These are phyloP conservation scores for Borovskyia barvae DNA, from an alignment of 208 protist genomes.

Conservation along the genomic window DNA sequence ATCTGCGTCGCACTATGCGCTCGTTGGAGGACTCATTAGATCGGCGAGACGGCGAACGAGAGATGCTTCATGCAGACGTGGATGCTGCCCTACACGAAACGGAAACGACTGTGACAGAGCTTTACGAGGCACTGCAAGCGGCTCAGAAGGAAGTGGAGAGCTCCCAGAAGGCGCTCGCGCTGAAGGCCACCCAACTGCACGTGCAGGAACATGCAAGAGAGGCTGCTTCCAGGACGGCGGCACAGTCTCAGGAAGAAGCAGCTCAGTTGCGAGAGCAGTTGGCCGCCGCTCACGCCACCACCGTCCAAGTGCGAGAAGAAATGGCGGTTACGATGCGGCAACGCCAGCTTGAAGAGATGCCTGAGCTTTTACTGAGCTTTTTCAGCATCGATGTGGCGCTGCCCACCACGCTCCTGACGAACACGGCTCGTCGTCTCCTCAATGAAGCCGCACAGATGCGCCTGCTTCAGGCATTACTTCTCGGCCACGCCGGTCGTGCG, in stretches of 20 bases:
- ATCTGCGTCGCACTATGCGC: conserved; percentile 24
- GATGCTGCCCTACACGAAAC: conserved; percentile 55
- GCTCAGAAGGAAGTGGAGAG: conserved; percentile 19
- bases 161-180: conserved; percentile 14
- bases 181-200: conserved; percentile 14
- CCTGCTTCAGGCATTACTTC: conserved; percentile 19
- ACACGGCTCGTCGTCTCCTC: background rate
- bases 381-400: conserved; percentile 11
- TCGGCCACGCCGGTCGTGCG: conserved; percentile 16
- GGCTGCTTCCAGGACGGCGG: conserved; percentile 11
- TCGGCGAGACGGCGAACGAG: conserved; percentile 32
- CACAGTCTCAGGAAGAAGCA: conserved; percentile 36
- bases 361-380: conserved; percentile 1
- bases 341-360: conserved; percentile 6
- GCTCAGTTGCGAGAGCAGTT: conserved; percentile 20
- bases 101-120: conserved; percentile 45
- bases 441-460: conserved; percentile 10
- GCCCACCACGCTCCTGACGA: background rate
- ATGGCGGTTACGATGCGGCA: background rate
- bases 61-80: conserved; percentile 31
- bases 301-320: conserved; percentile 1
- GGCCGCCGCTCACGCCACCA: background rate
- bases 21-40: conserved; percentile 42
- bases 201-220: conserved; percentile 18
- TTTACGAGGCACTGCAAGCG: conserved; percentile 51